Percentiles rank a stretch among this genome's conserved stretches.
Conservation (phyloP, 192 early-diverging fungal genomes). For the Kappamyces sp. region DNA sequence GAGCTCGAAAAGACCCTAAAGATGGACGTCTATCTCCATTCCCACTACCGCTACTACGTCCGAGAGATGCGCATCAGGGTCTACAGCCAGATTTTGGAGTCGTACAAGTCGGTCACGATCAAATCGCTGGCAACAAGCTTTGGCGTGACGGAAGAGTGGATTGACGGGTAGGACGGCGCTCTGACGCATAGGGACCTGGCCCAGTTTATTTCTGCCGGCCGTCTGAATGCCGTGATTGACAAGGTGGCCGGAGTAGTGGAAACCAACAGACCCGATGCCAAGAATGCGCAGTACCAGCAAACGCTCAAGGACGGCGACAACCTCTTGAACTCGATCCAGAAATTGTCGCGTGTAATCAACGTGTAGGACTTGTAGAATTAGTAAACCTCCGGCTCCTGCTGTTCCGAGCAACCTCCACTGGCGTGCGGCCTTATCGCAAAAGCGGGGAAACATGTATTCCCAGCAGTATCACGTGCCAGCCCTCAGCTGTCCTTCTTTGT, state of each 20-base stretch:
- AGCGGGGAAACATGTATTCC: too few relatives aligned
- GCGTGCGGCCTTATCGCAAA: too few relatives aligned
- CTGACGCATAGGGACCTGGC: constrained; percentile 68
- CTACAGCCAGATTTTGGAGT: constrained; percentile 93
- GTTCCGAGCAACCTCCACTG: too few relatives aligned
- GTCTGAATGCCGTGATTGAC: constrained; percentile 97
- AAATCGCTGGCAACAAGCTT: constrained; percentile 95
- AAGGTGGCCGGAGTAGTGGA: constrained; percentile 97
- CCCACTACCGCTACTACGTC: constrained; percentile 88
- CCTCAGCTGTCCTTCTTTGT: too few relatives aligned
- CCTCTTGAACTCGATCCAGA: constrained; percentile 92
- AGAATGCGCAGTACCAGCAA: constrained; percentile 97
- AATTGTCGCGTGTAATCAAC: constrained; percentile 87
- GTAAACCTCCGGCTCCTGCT: too few relatives aligned
- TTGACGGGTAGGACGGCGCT: constrained; percentile 66
- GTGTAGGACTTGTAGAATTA: too few relatives aligned
- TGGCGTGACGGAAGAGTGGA: constrained; percentile 90
- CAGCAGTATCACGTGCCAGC: too few relatives aligned
- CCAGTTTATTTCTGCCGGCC: constrained; percentile 89
- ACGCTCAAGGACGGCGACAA: constrained; percentile 96
- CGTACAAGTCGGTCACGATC: constrained; percentile 87
- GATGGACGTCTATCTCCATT: constrained; percentile 65
- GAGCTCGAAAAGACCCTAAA: constrained; percentile 75
- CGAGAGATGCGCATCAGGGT: constrained; percentile 98
- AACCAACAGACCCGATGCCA: constrained; percentile 95